These are phyloP conservation scores for Paecilomyces formosus DNA, from an alignment of 2,329 filamentous ascomycete species.

Conservation along the genomic window DNA sequence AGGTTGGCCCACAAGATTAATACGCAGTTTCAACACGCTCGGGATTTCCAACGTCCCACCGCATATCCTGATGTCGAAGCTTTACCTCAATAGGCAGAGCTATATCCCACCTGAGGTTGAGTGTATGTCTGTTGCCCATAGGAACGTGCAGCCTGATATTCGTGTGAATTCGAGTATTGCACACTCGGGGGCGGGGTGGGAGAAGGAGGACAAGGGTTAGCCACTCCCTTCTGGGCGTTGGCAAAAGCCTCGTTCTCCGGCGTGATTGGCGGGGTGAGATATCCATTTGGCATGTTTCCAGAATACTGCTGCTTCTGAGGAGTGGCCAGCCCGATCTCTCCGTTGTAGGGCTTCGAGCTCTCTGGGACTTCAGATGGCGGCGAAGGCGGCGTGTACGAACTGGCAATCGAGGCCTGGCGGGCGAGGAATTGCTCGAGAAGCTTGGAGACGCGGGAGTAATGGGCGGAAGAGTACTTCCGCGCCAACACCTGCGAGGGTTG, in stretches of 20 bases:
- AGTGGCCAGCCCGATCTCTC: slow-evolving; percentile 35
- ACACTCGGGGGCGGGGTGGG: slow-evolving; percentile 28
- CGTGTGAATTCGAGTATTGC: slow-evolving; percentile 28
- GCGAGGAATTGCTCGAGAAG: slow-evolving; percentile 61
- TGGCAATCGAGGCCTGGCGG: slow-evolving; percentile 51
- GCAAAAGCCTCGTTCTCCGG: slow-evolving; percentile 37
- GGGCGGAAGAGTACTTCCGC: slow-evolving; percentile 61
- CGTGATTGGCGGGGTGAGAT: slow-evolving; percentile 42
- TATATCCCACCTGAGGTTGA: slow-evolving; percentile 26
- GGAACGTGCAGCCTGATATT: slow-evolving; percentile 26
- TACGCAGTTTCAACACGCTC: slow-evolving; percentile 10
- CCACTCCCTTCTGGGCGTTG: slow-evolving; percentile 21
- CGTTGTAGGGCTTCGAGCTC: slow-evolving; percentile 33
- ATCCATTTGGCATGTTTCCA: slow-evolving; percentile 30
- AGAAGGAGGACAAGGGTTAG: slow-evolving; percentile 27
- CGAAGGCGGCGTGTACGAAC: slow-evolving; percentile 33
- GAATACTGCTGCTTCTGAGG: slow-evolving; percentile 33
- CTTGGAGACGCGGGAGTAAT: slow-evolving; percentile 57
- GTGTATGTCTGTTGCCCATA: slow-evolving; percentile 28
- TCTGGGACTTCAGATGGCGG: slow-evolving; percentile 30
- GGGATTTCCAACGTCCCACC: slow-evolving; percentile 6
- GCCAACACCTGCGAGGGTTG: slow-evolving; percentile 60
- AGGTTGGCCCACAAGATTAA: neutral
- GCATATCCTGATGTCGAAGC: slow-evolving; percentile 4
- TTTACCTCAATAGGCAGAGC: slow-evolving; percentile 21